Conservation (phyloP, 1,284 basidiomycete species). For the Tylopilus sp. region DNA sequence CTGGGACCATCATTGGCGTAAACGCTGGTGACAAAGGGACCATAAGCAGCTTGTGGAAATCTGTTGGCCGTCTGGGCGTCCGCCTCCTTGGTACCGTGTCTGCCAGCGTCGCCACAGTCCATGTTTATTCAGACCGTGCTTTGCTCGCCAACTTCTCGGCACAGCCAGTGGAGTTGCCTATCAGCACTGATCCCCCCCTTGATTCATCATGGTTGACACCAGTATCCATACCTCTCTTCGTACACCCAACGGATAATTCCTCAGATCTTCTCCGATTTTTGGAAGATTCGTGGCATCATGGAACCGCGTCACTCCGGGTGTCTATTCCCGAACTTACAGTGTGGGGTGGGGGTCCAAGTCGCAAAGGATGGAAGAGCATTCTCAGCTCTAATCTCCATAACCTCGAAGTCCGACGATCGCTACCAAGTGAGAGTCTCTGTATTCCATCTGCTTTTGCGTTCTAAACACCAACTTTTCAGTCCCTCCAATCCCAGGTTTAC, state of each 20-base stretch:
- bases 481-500: conserved; percentile 61
- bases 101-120: conserved; percentile 48
- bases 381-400: conserved; percentile 43
- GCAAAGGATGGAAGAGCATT: conserved; percentile 48
- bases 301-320: conserved; percentile 44
- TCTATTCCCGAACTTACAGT: conserved; percentile 43
- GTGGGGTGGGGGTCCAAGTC: conserved; percentile 46
- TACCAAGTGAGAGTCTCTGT: conserved; percentile 48
- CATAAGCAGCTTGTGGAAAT: conserved; percentile 51
- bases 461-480: conserved; percentile 40
- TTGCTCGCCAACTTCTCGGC: conserved; percentile 46
- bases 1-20: conserved; percentile 56
- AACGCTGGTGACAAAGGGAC: conserved; percentile 42
- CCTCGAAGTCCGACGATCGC: conserved; percentile 42
- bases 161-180: conserved; percentile 49
- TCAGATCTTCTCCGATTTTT: conserved; percentile 49
- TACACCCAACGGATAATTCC: conserved; percentile 53
- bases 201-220: conserved; percentile 58
- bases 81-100: conserved; percentile 52
- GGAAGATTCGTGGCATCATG: conserved; percentile 55
- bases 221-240: conserved; percentile 48
- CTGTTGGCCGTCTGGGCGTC: conserved; percentile 63
- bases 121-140: conserved; percentile 41
- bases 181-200: conserved; percentile 53
- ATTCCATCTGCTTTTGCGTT: background rate